A percentile compares a stretch with the other conserved stretches of the same genome.
phyloP scores from a whole-genome alignment of 1,284 basidiomycete species.

The Cryptococcus sp. region DNA sequence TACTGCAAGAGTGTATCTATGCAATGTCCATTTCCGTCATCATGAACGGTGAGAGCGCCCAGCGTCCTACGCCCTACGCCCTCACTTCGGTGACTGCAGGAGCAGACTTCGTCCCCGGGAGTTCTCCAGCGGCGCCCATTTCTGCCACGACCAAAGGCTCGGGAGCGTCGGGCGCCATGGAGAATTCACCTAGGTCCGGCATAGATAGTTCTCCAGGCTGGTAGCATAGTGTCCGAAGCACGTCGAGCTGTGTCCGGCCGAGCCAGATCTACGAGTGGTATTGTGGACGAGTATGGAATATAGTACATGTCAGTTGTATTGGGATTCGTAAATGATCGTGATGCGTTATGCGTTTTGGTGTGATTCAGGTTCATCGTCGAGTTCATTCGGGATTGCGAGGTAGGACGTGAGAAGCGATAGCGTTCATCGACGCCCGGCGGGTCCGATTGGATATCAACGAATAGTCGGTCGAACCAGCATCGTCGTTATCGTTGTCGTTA shows the following conservation, averaged over 20 bases:
- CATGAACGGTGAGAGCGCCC: no score
- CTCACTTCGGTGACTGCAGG: no score
- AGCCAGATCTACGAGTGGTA: slow-evolving; percentile 33
- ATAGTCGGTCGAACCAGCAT: neutral
- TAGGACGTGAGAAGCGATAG: neutral
- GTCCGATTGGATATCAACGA: no score
- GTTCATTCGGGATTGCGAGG: neutral
- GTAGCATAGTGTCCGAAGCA: slow-evolving; percentile 46
- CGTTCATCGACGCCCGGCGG: neutral
- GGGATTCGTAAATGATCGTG: no score
- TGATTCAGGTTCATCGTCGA: no score
- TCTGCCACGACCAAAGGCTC: neutral
- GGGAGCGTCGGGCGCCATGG: slow-evolving; percentile 15
- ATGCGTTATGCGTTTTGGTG: no score
- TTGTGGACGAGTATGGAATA: neutral
- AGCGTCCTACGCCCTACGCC: no score
- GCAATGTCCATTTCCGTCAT: no score
- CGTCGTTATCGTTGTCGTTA: neutral
- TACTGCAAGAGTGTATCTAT: no score
- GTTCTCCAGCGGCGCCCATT: neutral
- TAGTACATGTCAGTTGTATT: no score
- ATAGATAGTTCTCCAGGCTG: slow-evolving; percentile 41
- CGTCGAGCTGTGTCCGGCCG: slow-evolving; percentile 44
- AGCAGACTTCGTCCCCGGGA: no score
- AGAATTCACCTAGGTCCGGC: slow-evolving; percentile 41